These are phyloP conservation scores for Kockiozyma suomiensis DNA, from an alignment of 805 yeast genomes.

Conservation along the genomic window DNA sequence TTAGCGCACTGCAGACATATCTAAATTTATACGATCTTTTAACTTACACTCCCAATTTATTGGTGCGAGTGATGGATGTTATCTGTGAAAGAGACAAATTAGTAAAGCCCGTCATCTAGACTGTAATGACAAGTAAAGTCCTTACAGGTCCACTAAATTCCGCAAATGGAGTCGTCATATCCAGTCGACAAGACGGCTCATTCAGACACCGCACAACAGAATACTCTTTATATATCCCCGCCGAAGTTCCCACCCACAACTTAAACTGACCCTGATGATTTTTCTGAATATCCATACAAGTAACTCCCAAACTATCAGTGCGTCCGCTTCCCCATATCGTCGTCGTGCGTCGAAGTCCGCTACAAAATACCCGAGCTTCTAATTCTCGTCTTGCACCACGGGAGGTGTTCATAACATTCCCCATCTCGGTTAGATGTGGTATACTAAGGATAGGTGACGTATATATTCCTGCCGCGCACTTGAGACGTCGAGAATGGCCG, in stretches of 20 bases:
- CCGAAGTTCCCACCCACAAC: slow-evolving; percentile 23
- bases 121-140: neutral
- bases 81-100: too few relatives aligned
- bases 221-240: slow-evolving; percentile 27
- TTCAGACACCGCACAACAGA: slow-evolving; percentile 14
- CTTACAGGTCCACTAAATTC: slow-evolving; percentile 29
- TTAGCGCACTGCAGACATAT: too few relatives aligned
- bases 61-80: slow-evolving; percentile 20
- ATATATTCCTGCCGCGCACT: slow-evolving; percentile 6
- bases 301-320: slow-evolving; percentile 24
- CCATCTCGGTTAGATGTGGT: slow-evolving; percentile 13
- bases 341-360: slow-evolving; percentile 14
- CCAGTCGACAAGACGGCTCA: slow-evolving; percentile 22
- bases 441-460: neutral
- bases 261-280: slow-evolving; percentile 10
- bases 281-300: slow-evolving; percentile 24
- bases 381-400: slow-evolving; percentile 17
- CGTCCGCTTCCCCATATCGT: slow-evolving; percentile 26
- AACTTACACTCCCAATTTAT: slow-evolving; percentile 25
- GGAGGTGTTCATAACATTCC: neutral
- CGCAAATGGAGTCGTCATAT: slow-evolving; percentile 33
- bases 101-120: neutral
- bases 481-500: slow-evolving; percentile 13
- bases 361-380: slow-evolving; percentile 11
- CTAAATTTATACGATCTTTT: too few relatives aligned